These are phyloP conservation scores for Quillaja saponaria DNA, from an alignment of 306 rosid genomes.

Conservation along the genomic window DNA sequence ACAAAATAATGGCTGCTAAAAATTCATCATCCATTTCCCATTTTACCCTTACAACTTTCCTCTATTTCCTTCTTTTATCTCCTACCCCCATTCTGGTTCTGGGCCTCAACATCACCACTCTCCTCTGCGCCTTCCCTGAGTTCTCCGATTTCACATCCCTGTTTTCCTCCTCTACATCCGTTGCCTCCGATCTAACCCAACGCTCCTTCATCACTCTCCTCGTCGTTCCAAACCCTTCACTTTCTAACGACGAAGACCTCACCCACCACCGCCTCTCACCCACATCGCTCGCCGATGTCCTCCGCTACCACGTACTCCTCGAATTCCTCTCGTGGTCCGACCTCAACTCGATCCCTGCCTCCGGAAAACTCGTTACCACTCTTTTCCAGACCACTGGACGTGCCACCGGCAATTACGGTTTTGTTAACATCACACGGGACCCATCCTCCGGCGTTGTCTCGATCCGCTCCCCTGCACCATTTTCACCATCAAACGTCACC, in stretches of 20 bases:
- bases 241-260: conserved; percentile 52
- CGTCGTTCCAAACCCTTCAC: conserved; percentile 74
- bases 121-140: conserved; percentile 75
- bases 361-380: conserved; percentile 84
- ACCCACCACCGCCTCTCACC: conserved; percentile 60
- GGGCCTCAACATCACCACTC: conserved; percentile 67
- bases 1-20: conserved; percentile 36
- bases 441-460: conserved; percentile 49
- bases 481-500: conserved; percentile 70
- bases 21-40: conserved; percentile 41
- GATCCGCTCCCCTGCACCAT: conserved; percentile 62
- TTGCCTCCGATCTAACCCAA: conserved; percentile 58
- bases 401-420: conserved; percentile 76
- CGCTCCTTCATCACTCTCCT: conserved; percentile 82
- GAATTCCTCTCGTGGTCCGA: conserved; percentile 71
- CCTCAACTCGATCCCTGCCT: conserved; percentile 63
- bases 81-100: conserved; percentile 26
- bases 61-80: conserved; percentile 35
- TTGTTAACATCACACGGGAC: conserved; percentile 75
- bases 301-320: conserved; percentile 95
- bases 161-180: conserved; percentile 50
- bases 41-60: conserved; percentile 41
- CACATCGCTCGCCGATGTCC: conserved; percentile 67
- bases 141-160: conserved; percentile 70
- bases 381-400: conserved; percentile 97